These are phyloP conservation scores for Blastocystis sp. DNA, from an alignment of 352 stramenopile species.

Conservation along the genomic window DNA sequence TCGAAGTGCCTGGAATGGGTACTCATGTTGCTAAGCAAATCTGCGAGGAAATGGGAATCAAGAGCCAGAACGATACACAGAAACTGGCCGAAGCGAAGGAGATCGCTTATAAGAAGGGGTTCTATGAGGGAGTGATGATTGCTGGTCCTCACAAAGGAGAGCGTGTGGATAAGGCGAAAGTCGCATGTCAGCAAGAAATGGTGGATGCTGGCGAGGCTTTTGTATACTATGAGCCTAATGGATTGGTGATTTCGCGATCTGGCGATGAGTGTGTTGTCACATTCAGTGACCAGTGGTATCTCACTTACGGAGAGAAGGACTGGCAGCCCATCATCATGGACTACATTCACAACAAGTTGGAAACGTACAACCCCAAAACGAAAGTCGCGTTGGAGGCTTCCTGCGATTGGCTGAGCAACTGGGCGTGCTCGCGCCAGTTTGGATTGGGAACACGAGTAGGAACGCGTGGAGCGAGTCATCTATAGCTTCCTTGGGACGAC, in stretches of 20 bases:
- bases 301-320: slow-evolving; percentile 88
- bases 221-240: slow-evolving; percentile 97
- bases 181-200: slow-evolving; percentile 89
- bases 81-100: slow-evolving; percentile 97
- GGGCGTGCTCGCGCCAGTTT: slow-evolving; percentile 94
- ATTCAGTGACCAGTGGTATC: slow-evolving; percentile 97
- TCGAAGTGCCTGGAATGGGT: slow-evolving; percentile 96
- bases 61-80: slow-evolving; percentile 94
- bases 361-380: slow-evolving; percentile 68
- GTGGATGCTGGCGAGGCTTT: slow-evolving; percentile 84
- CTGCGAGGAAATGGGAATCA: slow-evolving; percentile 93
- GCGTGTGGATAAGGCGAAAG: slow-evolving; percentile 95
- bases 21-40: slow-evolving; percentile 88
- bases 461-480: slow-evolving; percentile 53
- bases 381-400: slow-evolving; percentile 81
- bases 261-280: slow-evolving; percentile 98
- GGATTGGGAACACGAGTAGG: slow-evolving; percentile 79
- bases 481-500: slow-evolving; percentile 92
- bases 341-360: slow-evolving; percentile 84
- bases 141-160: slow-evolving; percentile 81
- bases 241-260: slow-evolving; percentile 86
- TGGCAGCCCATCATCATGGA: slow-evolving; percentile 89
- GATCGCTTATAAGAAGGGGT: slow-evolving; percentile 96
- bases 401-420: slow-evolving; percentile 98
- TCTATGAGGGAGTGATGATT: slow-evolving; percentile 96